Conservation (phyloP, 1,139 yeast genomes). For the Kurtzmaniella quercitrusa region DNA sequence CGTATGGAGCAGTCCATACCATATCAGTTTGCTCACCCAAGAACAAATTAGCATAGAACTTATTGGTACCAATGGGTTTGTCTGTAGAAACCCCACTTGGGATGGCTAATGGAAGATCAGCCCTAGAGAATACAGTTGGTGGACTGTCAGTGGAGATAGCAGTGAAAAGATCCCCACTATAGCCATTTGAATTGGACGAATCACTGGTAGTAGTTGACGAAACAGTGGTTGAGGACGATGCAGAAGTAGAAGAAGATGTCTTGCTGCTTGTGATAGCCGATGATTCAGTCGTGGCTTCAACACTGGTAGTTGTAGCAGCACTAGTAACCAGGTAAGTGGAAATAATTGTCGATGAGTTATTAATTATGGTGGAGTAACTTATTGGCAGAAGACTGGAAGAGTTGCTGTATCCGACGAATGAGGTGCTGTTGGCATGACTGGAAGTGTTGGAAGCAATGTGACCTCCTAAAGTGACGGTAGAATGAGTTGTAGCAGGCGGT, state of each 20-base stretch:
- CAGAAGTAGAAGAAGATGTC: conserved; percentile 6
- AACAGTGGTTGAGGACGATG: background rate
- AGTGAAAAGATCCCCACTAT: conserved; percentile 39
- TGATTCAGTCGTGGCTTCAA: background rate
- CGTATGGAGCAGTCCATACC: conserved; percentile 81
- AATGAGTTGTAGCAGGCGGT: background rate
- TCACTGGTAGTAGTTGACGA: conserved; percentile 2
- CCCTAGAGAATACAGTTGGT: conserved; percentile 42
- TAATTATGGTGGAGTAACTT: background rate
- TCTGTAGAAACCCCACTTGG: conserved; percentile 45
- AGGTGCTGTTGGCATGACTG: background rate
- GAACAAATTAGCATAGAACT: conserved; percentile 76
- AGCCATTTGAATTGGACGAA: conserved; percentile 31
- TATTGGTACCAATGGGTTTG: conserved; percentile 69
- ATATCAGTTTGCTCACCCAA: conserved; percentile 60
- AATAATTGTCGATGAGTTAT: background rate
- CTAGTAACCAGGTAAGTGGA: background rate
- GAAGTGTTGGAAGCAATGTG: background rate
- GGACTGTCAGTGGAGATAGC: conserved; percentile 50
- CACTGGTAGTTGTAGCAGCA: conserved; percentile 2
- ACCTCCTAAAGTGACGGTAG: background rate
- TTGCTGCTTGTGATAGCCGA: background rate
- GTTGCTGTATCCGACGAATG: background rate
- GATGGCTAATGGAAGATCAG: conserved; percentile 46
- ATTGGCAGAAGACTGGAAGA: background rate